Conservation (phyloP, 192 early-diverging fungal species). For the Mortierella hygrophila region DNA sequence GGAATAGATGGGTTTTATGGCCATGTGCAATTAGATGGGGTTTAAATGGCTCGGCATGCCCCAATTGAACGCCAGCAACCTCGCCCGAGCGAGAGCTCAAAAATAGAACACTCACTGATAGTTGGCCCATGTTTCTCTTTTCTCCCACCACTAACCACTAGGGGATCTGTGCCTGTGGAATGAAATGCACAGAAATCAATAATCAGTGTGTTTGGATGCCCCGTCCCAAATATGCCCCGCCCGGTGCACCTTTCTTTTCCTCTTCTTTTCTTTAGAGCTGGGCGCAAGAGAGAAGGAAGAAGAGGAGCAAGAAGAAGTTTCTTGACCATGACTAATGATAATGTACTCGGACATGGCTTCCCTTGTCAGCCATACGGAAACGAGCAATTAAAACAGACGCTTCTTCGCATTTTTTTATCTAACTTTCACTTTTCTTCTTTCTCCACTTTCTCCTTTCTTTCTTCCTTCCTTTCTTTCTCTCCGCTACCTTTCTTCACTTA, state of each 20-base stretch:
- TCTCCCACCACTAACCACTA: too few species aligned
- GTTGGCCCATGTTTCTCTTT: slow-evolving; percentile 3
- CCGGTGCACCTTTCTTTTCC: not conserved
- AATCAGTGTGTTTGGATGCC: too few species aligned
- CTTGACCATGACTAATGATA: not conserved
- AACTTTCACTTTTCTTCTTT: too few species aligned
- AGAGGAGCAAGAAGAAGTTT: not conserved
- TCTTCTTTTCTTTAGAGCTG: not conserved
- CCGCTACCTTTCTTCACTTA: not conserved
- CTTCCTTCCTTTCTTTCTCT: not conserved
- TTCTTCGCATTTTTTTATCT: too few species aligned
- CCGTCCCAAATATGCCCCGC: not conserved
- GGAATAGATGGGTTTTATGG: too few species aligned
- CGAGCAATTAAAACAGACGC: too few species aligned
- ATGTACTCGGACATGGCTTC: not conserved
- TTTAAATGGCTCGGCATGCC: not conserved
- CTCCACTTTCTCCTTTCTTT: not conserved
- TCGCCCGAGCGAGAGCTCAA: not conserved
- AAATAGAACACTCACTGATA: not conserved
- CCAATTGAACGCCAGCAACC: not conserved
- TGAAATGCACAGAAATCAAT: too few species aligned
- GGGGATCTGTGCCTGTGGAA: too few species aligned
- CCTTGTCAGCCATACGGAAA: too few species aligned
- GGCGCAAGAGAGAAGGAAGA: not conserved
- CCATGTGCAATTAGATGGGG: slow-evolving; percentile 8